Evolutionary conservation across 2,329 filamentous ascomycete genomes (phyloP).

Genomic region (Fusarium setosum): DNA sequence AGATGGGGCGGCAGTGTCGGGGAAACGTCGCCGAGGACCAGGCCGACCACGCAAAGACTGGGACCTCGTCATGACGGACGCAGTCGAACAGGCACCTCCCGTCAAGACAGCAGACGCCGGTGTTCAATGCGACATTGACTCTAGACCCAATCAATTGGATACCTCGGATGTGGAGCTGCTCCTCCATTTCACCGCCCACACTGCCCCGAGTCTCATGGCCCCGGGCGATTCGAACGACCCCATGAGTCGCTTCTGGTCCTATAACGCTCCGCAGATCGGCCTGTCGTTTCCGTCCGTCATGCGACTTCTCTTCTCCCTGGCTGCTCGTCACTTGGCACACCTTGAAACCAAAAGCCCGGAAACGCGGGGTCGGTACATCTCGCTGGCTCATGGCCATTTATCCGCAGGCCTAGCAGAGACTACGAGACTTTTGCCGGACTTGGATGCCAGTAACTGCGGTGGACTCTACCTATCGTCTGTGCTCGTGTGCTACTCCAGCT

Average conservation of each 20-base stretch:
- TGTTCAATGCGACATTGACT: background rate
- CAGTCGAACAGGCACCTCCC: background rate
- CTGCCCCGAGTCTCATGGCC: background rate
- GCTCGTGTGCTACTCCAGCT: slow-evolving; percentile 3
- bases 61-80: background rate
- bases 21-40: background rate
- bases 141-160: background rate
- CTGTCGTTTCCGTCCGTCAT: slow-evolving; percentile 1
- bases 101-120: too few species aligned
- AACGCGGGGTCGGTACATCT: background rate
- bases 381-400: background rate
- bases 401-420: background rate
- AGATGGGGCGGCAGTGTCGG: too few species aligned
- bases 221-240: background rate
- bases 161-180: background rate
- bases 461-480: slow-evolving; percentile 1
- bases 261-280: background rate
- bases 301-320: background rate
- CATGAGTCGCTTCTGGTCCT: background rate
- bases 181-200: background rate
- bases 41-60: background rate
- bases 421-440: background rate
- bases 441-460: background rate
- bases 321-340: background rate
- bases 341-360: background rate